These are phyloP conservation scores for Xerocomus tenax DNA, from an alignment of 1,284 basidiomycete species.

Conservation along the genomic window DNA sequence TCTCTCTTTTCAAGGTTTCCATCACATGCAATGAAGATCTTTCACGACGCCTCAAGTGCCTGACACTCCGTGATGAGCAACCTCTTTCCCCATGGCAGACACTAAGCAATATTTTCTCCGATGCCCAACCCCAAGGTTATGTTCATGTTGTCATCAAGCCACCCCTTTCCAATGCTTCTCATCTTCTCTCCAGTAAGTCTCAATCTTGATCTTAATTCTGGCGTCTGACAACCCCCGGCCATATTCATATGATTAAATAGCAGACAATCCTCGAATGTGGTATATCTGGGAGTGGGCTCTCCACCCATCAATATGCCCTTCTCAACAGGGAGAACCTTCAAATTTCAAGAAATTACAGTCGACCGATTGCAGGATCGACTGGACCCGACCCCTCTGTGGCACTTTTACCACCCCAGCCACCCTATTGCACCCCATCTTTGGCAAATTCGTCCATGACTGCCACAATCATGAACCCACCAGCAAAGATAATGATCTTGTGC, in stretches of 20 bases:
- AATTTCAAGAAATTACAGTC: not conserved
- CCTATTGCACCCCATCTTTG: not conserved
- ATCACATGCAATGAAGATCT: not conserved
- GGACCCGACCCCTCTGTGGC: not conserved
- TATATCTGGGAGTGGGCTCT: not conserved
- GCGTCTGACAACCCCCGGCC: no score
- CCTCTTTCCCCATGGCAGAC: not conserved
- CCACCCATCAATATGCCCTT: not conserved
- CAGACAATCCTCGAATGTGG: no score
- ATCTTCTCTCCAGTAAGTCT: not conserved
- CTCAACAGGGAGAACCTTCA: not conserved
- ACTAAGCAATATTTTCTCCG: not conserved
- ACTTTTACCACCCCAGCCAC: not conserved
- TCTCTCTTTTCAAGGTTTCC: not conserved
- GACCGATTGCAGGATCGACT: not conserved
- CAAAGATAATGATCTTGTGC: not conserved
- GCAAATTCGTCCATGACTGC: not conserved
- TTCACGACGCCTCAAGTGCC: not conserved
- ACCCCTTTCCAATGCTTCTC: no score
- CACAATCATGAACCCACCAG: no score
- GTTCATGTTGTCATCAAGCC: not conserved
- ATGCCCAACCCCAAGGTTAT: not conserved
- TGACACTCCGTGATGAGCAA: not conserved
- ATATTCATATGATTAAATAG: not conserved
- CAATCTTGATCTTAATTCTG: not conserved